These are phyloP conservation scores for Solanum gandarillasii DNA, from an alignment of 257 asterid species.

Conservation along the genomic window DNA sequence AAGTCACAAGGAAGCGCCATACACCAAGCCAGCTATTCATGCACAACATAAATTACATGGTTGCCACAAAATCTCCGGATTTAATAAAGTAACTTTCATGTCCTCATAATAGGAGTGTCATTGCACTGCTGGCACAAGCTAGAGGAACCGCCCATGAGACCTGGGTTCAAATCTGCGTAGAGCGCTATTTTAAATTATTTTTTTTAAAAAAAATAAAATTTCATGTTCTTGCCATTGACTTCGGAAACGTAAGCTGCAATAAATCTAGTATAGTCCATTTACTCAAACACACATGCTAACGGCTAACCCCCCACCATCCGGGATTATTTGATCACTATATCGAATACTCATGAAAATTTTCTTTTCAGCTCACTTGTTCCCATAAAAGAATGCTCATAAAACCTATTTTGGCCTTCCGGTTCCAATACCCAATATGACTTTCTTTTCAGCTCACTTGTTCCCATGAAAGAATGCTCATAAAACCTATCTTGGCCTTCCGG, in stretches of 20 bases:
- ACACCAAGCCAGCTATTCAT: background rate
- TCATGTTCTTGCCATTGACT: background rate
- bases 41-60: background rate
- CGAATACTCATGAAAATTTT: background rate
- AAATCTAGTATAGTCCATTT: background rate
- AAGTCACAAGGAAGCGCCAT: background rate
- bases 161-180: background rate
- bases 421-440: background rate
- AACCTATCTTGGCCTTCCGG: background rate
- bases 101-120: background rate
- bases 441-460: background rate
- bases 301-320: background rate
- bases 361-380: background rate
- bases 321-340: background rate
- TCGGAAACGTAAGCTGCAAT: background rate
- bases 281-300: background rate
- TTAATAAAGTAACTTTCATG: background rate
- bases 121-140: background rate
- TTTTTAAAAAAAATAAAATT: background rate
- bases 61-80: background rate
- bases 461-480: background rate
- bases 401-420: background rate
- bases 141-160: background rate
- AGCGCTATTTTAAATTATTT: background rate
- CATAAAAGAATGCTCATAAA: background rate